These are phyloP conservation scores for Tillandsia fasciculata DNA, from an alignment of 176 grass and related monocot genomes.

Conservation along the genomic window DNA sequence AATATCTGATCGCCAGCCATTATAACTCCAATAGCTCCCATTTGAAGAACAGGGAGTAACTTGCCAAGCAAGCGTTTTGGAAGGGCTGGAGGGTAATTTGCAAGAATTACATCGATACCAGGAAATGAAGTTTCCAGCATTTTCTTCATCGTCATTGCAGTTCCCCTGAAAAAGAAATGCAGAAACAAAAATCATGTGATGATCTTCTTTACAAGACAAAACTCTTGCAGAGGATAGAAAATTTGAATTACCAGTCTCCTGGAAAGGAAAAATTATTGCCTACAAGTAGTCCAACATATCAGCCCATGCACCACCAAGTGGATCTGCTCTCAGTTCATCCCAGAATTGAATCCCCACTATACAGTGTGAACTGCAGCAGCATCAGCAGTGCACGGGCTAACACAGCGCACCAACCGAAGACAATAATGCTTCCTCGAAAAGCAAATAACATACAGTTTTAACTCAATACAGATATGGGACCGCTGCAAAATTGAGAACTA, in stretches of 20 bases:
- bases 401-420: too few species aligned
- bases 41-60: conserved; percentile 74
- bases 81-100: conserved; percentile 86
- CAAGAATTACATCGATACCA: conserved; percentile 63
- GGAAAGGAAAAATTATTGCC: neutral
- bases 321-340: too few species aligned
- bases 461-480: too few species aligned
- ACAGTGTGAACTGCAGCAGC: too few species aligned
- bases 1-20: conserved; percentile 89
- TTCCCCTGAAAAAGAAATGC: conserved; percentile 48
- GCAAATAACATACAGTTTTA: too few species aligned
- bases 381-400: too few species aligned
- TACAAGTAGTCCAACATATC: neutral
- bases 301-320: neutral
- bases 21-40: conserved; percentile 73
- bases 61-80: conserved; percentile 78
- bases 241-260: neutral
- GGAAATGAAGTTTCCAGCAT: conserved; percentile 83
- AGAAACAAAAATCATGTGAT: neutral
- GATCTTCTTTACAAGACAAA: neutral
- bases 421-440: too few species aligned
- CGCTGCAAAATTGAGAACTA: too few species aligned
- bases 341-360: too few species aligned
- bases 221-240: neutral
- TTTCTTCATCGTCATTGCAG: conserved; percentile 76